Evolutionary conservation across 805 yeast species (phyloP), one percentile per base, ranked within the genome.

Genomic region (Nematodospora valgi): DNA sequence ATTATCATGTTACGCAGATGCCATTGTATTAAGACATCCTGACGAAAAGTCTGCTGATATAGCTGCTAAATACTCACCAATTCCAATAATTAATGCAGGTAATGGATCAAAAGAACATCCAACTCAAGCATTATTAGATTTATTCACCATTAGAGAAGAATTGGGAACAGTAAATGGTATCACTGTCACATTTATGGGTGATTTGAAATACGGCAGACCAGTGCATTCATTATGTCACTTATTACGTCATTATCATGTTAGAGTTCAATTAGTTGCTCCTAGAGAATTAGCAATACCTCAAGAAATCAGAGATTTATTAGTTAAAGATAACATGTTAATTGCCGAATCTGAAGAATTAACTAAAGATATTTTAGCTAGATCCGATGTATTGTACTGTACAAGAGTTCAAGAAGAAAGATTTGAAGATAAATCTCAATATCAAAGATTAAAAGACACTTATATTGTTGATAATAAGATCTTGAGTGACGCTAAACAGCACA

Each of bases 91-190:
- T 59, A 93, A 93, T 57, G 98, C 96, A 57, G 99, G 98, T 56
- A 93, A 93, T 60, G 99, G 99, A 24, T 73, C 96, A 35, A 82
- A 87, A 63, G 99, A 93, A 71, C 99, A 93, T 64, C 99, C 99
- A 54, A 86, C 98, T 16, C 99, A 93, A 69, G 98, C 98, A 2
- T 86, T 93, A 71, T 73, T 94, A 56, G 99, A 93, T 61, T 71
- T 93, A 64, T 93, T 91, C 76, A 93, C 99, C 35, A 93, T 93
- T 52, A 86, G 99, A 70, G 99, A 93, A 67, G 99, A 93, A 70
- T 73, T 93, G 46, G 99, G 99, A 59, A 87, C 98, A 40, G 97
- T 94, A 37, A 93, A 93, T 61, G 97, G 98, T 59, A 83, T 94
- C 56, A 88, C 96, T 23, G 93, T 93, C 46, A 93, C 99, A 4